Percentiles rank a stretch among this genome's conserved stretches.
phyloP scores from a whole-genome alignment of 75 land plant genomes.

The Cryptomeria japonica region DNA sequence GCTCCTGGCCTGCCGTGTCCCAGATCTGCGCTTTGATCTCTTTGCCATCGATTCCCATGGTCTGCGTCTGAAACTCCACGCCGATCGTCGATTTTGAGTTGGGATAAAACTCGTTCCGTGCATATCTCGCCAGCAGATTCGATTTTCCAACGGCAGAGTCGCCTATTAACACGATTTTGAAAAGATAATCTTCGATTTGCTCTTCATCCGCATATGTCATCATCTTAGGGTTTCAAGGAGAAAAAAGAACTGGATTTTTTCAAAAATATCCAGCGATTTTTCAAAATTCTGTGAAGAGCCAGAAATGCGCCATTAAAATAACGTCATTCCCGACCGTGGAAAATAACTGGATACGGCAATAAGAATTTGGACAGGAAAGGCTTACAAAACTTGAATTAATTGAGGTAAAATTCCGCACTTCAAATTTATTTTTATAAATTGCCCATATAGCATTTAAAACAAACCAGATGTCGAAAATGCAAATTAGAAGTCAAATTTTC shows the following conservation, averaged over 20 bases:
- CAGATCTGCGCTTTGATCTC: slow-evolving; percentile 87
- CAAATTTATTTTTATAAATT: background rate
- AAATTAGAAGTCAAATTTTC: background rate
- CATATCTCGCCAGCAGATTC: slow-evolving; percentile 70
- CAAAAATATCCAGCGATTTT: background rate
- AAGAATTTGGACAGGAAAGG: background rate
- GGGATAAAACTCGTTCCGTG: slow-evolving; percentile 71
- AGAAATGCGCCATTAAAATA: background rate
- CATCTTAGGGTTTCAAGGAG: slow-evolving; percentile 20
- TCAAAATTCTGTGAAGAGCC: background rate
- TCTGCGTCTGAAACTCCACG: slow-evolving; percentile 88
- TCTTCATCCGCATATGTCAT: slow-evolving; percentile 56
- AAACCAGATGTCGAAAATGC: background rate
- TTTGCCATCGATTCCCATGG: slow-evolving; percentile 76
- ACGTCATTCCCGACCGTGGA: background rate
- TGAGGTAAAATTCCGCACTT: background rate
- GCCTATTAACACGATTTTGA: slow-evolving; percentile 75
- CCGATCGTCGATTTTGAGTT: slow-evolving; percentile 84
- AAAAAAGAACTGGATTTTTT: background rate
- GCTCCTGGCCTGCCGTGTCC: slow-evolving; percentile 92
- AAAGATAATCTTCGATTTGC: slow-evolving; percentile 67
- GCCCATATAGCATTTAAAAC: background rate
- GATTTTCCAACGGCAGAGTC: slow-evolving; percentile 86
- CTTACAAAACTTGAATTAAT: background rate
- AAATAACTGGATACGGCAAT: background rate